A percentile compares a stretch with the other conserved stretches of the same genome.
These are phyloP conservation scores for Aspergillus versicolor DNA, from an alignment of 2,329 filamentous ascomycete species.

Conservation along the genomic window DNA sequence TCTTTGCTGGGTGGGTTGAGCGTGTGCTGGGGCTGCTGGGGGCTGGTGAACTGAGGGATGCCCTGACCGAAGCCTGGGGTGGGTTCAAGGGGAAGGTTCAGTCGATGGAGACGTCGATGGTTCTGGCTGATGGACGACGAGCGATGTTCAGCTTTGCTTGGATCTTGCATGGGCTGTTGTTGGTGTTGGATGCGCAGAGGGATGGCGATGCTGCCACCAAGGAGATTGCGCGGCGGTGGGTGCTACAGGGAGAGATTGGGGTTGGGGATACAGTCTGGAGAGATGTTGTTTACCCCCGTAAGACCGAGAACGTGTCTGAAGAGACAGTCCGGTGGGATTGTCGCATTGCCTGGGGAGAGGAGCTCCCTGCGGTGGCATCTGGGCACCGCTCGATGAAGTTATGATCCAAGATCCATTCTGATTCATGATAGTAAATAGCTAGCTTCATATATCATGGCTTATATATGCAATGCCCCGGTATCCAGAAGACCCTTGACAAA, in stretches of 20 bases:
- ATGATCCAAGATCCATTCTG: too few relatives aligned
- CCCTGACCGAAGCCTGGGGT: background rate
- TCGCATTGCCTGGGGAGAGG: constrained; percentile 20
- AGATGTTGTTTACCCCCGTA: constrained; percentile 21
- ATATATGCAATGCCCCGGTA: too few relatives aligned
- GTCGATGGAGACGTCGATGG: background rate
- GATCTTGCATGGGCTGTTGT: constrained; percentile 35
- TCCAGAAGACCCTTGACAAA: too few relatives aligned
- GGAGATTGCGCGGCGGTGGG: constrained; percentile 40
- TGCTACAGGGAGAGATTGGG: constrained; percentile 24
- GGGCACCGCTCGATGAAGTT: constrained; percentile 11
- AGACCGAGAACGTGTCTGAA: background rate
- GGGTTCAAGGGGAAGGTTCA: background rate
- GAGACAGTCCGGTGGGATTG: constrained; percentile 30
- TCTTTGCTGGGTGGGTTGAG: constrained; percentile 6
- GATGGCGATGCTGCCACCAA: constrained; percentile 31
- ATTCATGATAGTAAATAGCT: background rate
- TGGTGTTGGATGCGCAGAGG: constrained; percentile 38
- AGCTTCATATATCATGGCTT: too few relatives aligned
- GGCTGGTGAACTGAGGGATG: background rate
- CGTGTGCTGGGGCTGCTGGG: background rate
- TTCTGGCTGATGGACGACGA: constrained; percentile 28
- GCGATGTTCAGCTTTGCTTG: constrained; percentile 37
- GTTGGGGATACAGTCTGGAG: constrained; percentile 17
- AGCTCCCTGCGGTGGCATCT: constrained; percentile 2